phyloP scores from a whole-genome alignment of 1,139 yeast genomes.

The Candida labiduridarum region DNA sequence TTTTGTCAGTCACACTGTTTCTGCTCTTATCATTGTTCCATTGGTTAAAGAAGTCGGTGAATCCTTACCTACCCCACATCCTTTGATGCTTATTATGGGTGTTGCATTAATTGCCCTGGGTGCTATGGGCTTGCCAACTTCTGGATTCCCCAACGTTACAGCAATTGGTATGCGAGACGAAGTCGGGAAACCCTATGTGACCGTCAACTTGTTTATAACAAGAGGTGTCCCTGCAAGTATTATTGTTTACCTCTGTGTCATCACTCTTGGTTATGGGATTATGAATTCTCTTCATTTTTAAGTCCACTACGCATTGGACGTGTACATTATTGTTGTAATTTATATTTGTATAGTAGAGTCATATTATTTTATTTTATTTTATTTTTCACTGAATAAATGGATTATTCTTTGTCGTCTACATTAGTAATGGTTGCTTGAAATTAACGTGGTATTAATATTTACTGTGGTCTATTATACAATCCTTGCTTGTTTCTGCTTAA shows the following conservation, averaged over 20 bases:
- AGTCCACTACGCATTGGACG: neutral
- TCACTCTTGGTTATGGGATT: constrained; percentile 78
- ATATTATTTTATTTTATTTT: neutral
- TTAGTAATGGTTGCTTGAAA: neutral
- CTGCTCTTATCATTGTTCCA: constrained; percentile 88
- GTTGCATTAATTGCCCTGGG: constrained; percentile 84
- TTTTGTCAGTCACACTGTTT: constrained; percentile 93
- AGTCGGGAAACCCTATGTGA: constrained; percentile 80
- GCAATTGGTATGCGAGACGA: constrained; percentile 93
- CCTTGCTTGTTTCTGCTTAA: neutral
- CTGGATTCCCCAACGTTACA: constrained; percentile 96
- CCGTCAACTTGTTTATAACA: constrained; percentile 80
- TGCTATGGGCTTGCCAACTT: constrained; percentile 96
- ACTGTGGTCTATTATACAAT: neutral
- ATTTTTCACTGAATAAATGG: neutral
- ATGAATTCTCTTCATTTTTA: constrained; percentile 60
- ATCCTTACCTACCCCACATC: constrained; percentile 69
- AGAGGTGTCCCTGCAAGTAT: constrained; percentile 88
- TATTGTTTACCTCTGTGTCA: constrained; percentile 58
- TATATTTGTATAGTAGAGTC: neutral
- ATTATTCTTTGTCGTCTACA: neutral
- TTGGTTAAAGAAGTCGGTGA: constrained; percentile 86
- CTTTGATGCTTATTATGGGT: constrained; percentile 75
- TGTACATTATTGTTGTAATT: neutral
- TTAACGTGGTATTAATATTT: constrained; percentile 1